Evolutionary conservation across 176 grass and related monocot species (phyloP).

Genomic region (Dactylis glomerata): DNA sequence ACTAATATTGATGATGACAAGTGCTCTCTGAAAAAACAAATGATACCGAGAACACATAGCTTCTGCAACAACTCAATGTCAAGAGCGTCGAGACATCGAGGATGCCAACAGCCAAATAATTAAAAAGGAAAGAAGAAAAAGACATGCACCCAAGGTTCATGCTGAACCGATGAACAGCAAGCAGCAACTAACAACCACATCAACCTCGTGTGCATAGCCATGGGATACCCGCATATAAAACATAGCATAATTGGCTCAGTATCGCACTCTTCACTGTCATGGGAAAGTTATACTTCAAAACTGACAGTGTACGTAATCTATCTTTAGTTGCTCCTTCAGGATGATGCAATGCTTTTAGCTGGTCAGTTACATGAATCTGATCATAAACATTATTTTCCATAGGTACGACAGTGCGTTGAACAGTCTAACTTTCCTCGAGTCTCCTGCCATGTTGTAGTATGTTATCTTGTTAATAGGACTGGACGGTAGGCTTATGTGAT

Average conservation of each 20-base stretch:
- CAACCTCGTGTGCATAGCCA: background rate
- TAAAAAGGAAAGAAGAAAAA: background rate
- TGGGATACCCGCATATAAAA: background rate
- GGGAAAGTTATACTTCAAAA: background rate
- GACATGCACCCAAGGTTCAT: background rate
- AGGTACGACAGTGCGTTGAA: background rate
- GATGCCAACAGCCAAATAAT: background rate
- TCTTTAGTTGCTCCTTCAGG: background rate
- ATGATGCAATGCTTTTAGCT: background rate
- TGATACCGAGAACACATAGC: background rate
- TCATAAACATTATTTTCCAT: background rate
- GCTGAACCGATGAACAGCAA: background rate
- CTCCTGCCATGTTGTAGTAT: background rate
- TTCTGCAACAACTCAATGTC: background rate
- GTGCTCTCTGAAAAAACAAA: background rate
- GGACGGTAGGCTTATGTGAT: slow-evolving; percentile 28
- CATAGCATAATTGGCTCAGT: background rate
- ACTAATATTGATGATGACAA: background rate
- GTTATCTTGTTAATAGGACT: background rate
- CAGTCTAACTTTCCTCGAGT: background rate
- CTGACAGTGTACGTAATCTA: background rate
- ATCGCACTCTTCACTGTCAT: background rate
- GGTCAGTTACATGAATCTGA: background rate
- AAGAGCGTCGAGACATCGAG: background rate
- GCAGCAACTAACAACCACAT: background rate